Base-by-base conservation (phyloP, 2,329 filamentous ascomycete genomes). In the Sphaceloma murrayae region DNA sequence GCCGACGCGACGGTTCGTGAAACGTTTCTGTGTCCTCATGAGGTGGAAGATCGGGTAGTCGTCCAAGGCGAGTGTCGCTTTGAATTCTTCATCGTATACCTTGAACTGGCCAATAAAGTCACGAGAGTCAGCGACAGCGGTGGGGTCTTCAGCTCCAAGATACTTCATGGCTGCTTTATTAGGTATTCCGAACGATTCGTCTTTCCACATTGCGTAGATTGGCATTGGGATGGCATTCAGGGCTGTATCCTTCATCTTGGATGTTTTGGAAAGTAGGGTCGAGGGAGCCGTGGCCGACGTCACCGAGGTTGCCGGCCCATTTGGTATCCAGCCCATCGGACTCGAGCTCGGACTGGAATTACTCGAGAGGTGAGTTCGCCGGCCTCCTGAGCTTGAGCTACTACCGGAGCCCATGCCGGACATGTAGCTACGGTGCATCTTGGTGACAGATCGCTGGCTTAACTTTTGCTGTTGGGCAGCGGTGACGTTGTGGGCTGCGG, bases 201-300 rank as follows among this genome's bases (percentile, higher is more conserved):
- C 84, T 56, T 80, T 82, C 84, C 84, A 88, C 77, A 87, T 83
- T 17, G 81, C 80, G 33, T 87, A 67, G 16, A 85, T 80, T 0
- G 84, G 83, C 56, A 85, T 78, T 49, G 77, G 74, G 18, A 84
- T 83, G 29, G 78, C 83, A 56, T 86, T 82, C 5, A 89, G 65
- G 14, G 88, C 69, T 1, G 82, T 82, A 56, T 88, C 82, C 59
- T 87, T 88, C 66, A 89, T 76, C 40, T 79, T 68, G 5, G 75
- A 77, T 45, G 84, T 75, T 57, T 87, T 89, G 53, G 84, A 78
- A 17, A 86, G 69, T 9, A 82, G 67, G 0, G 81, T 81, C 7
- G 69, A n/a, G n/a, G n/a, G 67, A 10, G 17, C 10, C 3, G 48
- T 29, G 24, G 29, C 38, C 54, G 46, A 17, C 51, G 60, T 4